Percentiles rank a stretch among this genome's conserved stretches.
Conservation (phyloP, 257 asterid genomes). For the Petunia secreta region DNA sequence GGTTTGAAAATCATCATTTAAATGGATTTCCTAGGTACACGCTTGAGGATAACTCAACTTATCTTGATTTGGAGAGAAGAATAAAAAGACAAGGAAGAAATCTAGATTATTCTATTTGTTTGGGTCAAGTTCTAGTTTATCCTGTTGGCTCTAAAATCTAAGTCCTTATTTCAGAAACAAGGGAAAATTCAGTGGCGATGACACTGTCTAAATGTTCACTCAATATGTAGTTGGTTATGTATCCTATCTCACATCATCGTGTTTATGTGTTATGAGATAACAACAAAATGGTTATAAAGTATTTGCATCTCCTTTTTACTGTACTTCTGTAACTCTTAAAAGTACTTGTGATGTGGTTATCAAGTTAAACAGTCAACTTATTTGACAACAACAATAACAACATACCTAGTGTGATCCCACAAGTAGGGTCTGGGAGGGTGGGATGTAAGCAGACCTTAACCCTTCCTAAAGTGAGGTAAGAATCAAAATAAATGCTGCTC, state of each 20-base stretch:
- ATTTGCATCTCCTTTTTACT: neutral
- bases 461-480: neutral
- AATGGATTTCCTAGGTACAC: neutral
- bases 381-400: no score
- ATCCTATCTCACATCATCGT: slow-evolving; percentile 17
- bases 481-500: neutral
- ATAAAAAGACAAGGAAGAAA: neutral
- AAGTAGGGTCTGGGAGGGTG: no score
- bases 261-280: neutral
- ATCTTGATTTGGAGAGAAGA: slow-evolving; percentile 9
- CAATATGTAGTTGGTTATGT: neutral
- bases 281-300: neutral
- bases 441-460: no score
- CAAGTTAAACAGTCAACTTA: neutral
- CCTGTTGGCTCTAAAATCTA: slow-evolving; percentile 17
- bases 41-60: neutral
- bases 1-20: slow-evolving; percentile 12
- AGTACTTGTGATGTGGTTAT: slow-evolving; percentile 9
- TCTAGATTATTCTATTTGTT: slow-evolving; percentile 8
- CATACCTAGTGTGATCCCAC: no score
- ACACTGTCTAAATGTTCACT: neutral
- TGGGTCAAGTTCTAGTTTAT: slow-evolving; percentile 10
- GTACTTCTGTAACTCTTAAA: neutral
- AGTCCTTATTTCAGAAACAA: slow-evolving; percentile 7
- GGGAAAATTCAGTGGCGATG: neutral